Evolutionary conservation across 495 filamentous ascomycete genomes (phyloP).

Genomic region (Ascobolus immersus): DNA sequence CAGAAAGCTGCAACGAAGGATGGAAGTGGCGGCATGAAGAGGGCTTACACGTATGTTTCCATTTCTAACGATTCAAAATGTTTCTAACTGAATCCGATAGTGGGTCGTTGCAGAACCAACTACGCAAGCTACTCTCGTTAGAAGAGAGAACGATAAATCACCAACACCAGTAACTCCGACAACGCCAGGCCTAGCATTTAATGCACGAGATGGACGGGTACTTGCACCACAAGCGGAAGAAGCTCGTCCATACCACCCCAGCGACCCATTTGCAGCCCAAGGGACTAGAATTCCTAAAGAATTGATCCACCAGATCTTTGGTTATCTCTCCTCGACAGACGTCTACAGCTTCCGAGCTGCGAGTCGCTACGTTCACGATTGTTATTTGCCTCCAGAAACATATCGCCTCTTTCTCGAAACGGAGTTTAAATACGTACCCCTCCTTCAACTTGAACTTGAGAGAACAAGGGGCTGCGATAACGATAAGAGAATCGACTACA

Average conservation of each 20-base stretch:
- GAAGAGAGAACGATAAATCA: background rate
- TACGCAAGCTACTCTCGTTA: background rate
- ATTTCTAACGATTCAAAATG: background rate
- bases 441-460: slow-evolving; percentile 5
- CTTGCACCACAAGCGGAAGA: too few relatives aligned
- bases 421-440: slow-evolving; percentile 16
- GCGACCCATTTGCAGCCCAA: too few relatives aligned
- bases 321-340: slow-evolving; percentile 14
- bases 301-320: slow-evolving; percentile 13
- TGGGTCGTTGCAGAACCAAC: slow-evolving; percentile 15
- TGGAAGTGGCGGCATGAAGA: slow-evolving; percentile 17
- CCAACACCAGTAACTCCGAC: background rate
- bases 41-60: slow-evolving; percentile 15
- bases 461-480: background rate
- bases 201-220: background rate
- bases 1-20: slow-evolving; percentile 15
- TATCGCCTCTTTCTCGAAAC: slow-evolving; percentile 16
- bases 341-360: slow-evolving; percentile 14
- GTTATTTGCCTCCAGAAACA: slow-evolving; percentile 10
- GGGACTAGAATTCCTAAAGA: too few relatives aligned
- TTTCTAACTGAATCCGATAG: slow-evolving; percentile 8
- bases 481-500: slow-evolving; percentile 14
- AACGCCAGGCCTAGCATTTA: background rate
- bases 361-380: slow-evolving; percentile 10
- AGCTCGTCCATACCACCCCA: background rate